Evolutionary conservation across 169 alveolate species (phyloP).

Genomic region (Plasmodium ovale): DNA sequence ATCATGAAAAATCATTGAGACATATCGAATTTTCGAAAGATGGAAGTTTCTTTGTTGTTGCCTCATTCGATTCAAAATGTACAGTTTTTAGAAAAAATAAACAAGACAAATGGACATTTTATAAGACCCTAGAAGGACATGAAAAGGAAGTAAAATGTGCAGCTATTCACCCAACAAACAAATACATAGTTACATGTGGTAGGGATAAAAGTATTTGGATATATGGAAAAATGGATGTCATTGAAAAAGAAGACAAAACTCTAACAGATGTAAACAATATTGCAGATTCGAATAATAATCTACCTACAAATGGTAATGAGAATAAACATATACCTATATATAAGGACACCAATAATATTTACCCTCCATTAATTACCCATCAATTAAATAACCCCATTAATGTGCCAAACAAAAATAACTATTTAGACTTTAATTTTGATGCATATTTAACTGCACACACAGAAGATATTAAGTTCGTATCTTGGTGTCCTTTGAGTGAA

Average conservation of each 20-base stretch:
- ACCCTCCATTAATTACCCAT: not conserved
- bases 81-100: conserved; percentile 41
- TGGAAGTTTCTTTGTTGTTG: conserved; percentile 83
- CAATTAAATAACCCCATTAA: not conserved
- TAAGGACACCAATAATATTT: too few species aligned
- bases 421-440: conserved; percentile 46
- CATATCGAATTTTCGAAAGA: conserved; percentile 81
- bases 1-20: conserved; percentile 82
- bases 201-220: conserved; percentile 86
- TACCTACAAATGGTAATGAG: not conserved
- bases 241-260: not conserved
- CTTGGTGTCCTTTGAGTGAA: conserved; percentile 76
- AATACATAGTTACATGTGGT: conserved; percentile 85
- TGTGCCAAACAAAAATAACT: not conserved
- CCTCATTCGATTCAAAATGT: conserved; percentile 85
- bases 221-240: conserved; percentile 63
- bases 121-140: conserved; percentile 83
- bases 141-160: conserved; percentile 87
- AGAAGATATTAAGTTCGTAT: conserved; percentile 54
- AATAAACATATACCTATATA: not conserved
- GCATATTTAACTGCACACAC: conserved; percentile 61
- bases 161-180: conserved; percentile 79
- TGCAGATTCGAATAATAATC: too few species aligned
- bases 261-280: not conserved
- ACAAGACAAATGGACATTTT: conserved; percentile 78